Evolutionary conservation across 2,329 filamentous ascomycete species (phyloP), one percentile per base, ranked within the genome.

Genomic region (Tolypocladium pustulatum): DNA sequence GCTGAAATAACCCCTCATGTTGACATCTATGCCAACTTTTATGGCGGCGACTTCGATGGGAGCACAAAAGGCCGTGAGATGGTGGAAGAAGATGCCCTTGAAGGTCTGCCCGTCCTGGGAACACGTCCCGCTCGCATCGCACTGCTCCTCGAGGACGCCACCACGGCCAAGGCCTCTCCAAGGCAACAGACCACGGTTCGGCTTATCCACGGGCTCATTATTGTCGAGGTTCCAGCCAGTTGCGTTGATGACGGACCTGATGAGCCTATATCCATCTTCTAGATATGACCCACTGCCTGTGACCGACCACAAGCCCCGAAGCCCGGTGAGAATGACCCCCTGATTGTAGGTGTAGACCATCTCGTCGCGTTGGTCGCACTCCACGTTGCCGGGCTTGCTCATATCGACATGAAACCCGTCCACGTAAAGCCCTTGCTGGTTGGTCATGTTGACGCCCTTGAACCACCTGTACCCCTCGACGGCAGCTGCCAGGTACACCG

Each of bases 321-420:
- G 83, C 15, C 91, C 92, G 5, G 89, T 91, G 27, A 97, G 81
- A 1, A 97, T 68, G 4, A 97, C 91, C 27, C 92, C 93, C 72
- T 97, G 93, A 73, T 97, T 97, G 76, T 97, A 97, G 0, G 91
- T 95, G 72, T 92, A 96, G 10, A 96, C 88, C 86, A 91, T 93
- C 65, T 92, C 85, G 71, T 96, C 90, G 55, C 91, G 83, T 55
- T 83, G 71, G 68, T 97, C 90, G 71, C 93, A 97, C 62, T 83
- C 79, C 0, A 83, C 86, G 58, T 89, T 91, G 55, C 86, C 84
- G 32, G 78, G 80, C 60, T 80, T 80, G 8, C 76, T 74, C 59
- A 84, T 81, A 32, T 76, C 75, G 66, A 97, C 88, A 71, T 97
- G 93, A 69, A 91, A 97, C 13, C 93, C 93, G 66, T 97, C 93